Conservation (phyloP, 495 filamentous ascomycete genomes). For the Apodospora peruviana region DNA sequence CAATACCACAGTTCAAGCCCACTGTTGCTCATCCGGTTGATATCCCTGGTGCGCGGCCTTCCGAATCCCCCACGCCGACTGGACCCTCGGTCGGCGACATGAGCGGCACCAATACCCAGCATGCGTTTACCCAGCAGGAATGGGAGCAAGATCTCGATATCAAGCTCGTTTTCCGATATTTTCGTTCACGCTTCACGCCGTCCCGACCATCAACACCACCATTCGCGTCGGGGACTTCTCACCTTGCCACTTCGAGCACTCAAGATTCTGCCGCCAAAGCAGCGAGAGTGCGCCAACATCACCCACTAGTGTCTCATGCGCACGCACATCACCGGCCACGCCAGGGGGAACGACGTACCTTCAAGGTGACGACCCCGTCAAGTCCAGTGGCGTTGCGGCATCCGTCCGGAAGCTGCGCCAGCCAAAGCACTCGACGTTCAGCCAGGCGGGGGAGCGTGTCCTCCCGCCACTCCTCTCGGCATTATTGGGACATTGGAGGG, state of each 20-base stretch:
- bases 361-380: conserved; percentile 44
- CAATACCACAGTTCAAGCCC: conserved; percentile 43
- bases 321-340: conserved; percentile 34
- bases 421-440: conserved; percentile 67
- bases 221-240: conserved; percentile 32
- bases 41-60: conserved; percentile 16
- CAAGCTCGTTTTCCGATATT: conserved; percentile 80
- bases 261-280: conserved; percentile 70
- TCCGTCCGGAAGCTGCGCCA: conserved; percentile 64
- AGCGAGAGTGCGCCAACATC: conserved; percentile 76
- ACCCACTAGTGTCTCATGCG: conserved; percentile 63
- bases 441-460: conserved; percentile 55
- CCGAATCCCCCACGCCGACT: conserved; percentile 9
- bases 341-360: conserved; percentile 45
- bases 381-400: conserved; percentile 47
- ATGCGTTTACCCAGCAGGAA: conserved; percentile 57
- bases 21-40: conserved; percentile 35
- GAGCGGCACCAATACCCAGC: conserved; percentile 3
- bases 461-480: conserved; percentile 52
- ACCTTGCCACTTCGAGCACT: conserved; percentile 44
- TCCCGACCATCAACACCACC: conserved; percentile 29
- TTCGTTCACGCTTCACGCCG: conserved; percentile 63
- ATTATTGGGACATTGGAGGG: conserved; percentile 81
- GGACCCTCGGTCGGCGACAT: conserved; percentile 5
- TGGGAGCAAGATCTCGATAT: conserved; percentile 87